Percentiles rank a stretch among this genome's conserved stretches.
These are phyloP conservation scores for Cutaneotrichosporon cutaneum DNA, from an alignment of 1,284 basidiomycete genomes.

Conservation along the genomic window DNA sequence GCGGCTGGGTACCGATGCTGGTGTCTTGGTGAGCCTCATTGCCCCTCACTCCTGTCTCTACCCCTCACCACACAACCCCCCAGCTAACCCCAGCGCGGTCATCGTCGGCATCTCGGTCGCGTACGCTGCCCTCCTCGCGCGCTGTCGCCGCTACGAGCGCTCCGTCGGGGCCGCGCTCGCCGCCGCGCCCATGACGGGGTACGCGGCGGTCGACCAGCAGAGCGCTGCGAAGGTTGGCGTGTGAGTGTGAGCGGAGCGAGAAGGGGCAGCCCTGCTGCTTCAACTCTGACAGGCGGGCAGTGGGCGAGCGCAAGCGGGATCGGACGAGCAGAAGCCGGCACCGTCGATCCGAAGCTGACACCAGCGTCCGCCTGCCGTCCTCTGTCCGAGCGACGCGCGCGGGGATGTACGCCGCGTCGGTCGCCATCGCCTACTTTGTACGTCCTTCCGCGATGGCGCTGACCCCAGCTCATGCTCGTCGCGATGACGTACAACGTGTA, in stretches of 20 bases:
- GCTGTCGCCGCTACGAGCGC: slow-evolving; percentile 38
- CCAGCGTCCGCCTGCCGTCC: slow-evolving; percentile 30
- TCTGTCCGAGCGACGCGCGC: slow-evolving; percentile 36
- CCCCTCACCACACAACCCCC: too few relatives aligned
- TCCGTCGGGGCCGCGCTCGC: slow-evolving; percentile 34
- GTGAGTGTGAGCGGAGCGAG: slow-evolving; percentile 32
- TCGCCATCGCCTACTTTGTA: slow-evolving; percentile 51
- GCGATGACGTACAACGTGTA: slow-evolving; percentile 55
- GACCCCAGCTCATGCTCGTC: slow-evolving; percentile 53
- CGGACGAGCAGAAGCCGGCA: too few relatives aligned
- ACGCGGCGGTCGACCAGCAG: slow-evolving; percentile 33
- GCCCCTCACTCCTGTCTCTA: neutral
- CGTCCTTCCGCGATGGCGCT: slow-evolving; percentile 17
- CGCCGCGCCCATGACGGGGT: slow-evolving; percentile 27
- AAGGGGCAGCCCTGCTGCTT: too few relatives aligned
- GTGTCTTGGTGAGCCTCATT: slow-evolving; percentile 41
- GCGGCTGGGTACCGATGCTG: slow-evolving; percentile 40
- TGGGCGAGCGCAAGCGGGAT: too few relatives aligned
- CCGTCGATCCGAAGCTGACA: slow-evolving; percentile 6
- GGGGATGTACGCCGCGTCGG: slow-evolving; percentile 41
- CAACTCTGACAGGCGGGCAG: too few relatives aligned
- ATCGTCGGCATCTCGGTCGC: slow-evolving; percentile 43
- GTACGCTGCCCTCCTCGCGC: slow-evolving; percentile 45
- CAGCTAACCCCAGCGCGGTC: slow-evolving; percentile 30
- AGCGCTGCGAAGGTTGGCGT: slow-evolving; percentile 28